These are phyloP conservation scores for Domatiomyces globalis DNA, from an alignment of 2,329 filamentous ascomycete species.

Conservation along the genomic window DNA sequence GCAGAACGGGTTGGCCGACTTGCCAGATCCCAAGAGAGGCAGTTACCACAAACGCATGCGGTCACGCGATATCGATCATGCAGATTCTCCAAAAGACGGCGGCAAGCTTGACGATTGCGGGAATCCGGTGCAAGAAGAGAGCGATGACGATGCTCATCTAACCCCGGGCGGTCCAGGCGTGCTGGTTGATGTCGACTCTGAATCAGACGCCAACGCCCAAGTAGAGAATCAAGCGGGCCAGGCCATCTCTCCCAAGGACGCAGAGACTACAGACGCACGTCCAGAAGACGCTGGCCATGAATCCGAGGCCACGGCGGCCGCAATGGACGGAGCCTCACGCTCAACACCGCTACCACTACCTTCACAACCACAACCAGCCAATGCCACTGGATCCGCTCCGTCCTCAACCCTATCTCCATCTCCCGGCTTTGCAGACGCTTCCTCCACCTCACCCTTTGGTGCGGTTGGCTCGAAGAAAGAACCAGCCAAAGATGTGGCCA, in stretches of 20 bases:
- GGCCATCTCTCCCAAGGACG: not conserved
- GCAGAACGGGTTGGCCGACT: conserved; percentile 11
- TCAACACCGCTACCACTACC: not conserved
- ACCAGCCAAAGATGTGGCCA: conserved; percentile 17
- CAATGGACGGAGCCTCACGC: not conserved
- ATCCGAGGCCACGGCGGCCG: not conserved
- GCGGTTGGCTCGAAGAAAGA: conserved; percentile 22
- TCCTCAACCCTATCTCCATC: conserved; percentile 3
- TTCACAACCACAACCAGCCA: not conserved
- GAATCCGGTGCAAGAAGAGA: conserved; percentile 16
- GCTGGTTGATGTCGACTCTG: conserved; percentile 4
- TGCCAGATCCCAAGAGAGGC: conserved; percentile 13
- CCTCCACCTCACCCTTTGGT: conserved; percentile 31
- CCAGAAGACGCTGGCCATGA: not conserved
- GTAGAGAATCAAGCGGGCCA: conserved; percentile 8
- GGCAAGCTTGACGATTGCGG: conserved; percentile 9
- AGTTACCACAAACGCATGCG: conserved; percentile 22
- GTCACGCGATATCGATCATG: conserved; percentile 20
- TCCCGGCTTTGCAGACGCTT: conserved; percentile 30
- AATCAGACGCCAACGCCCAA: conserved; percentile 1
- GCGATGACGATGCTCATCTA: conserved; percentile 12
- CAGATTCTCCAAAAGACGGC: conserved; percentile 3
- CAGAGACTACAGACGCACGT: not conserved
- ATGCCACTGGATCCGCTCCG: not conserved
- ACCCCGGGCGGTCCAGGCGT: conserved; percentile 17